phyloP scores from a whole-genome alignment of 2,329 filamentous ascomycete genomes.

The Paracoccidioides lutzii region DNA sequence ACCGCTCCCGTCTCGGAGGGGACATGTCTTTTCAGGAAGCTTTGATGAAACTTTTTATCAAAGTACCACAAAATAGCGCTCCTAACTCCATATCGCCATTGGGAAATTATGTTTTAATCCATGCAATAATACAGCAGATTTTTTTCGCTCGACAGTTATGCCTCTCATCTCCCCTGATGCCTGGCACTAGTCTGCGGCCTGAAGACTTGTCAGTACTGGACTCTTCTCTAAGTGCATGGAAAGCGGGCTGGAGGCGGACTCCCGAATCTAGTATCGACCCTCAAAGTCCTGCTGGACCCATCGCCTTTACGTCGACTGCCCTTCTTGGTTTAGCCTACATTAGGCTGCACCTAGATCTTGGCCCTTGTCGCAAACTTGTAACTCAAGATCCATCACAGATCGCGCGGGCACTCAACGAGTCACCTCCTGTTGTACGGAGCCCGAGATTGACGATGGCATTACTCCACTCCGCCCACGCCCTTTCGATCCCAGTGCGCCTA shows the following conservation, averaged over 20 bases:
- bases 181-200: constrained; percentile 29
- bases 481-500: constrained; percentile 42
- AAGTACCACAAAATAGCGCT: constrained; percentile 23
- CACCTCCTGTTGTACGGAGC: constrained; percentile 31
- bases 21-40: constrained; percentile 32
- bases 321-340: constrained; percentile 37
- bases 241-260: constrained; percentile 40
- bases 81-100: constrained; percentile 34
- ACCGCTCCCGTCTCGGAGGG: constrained; percentile 22
- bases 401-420: constrained; percentile 33
- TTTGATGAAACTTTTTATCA: constrained; percentile 33
- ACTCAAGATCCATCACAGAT: constrained; percentile 36
- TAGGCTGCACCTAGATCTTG: constrained; percentile 35
- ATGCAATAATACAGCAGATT: constrained; percentile 43
- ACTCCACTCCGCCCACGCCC: constrained; percentile 41
- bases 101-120: constrained; percentile 43
- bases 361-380: constrained; percentile 35
- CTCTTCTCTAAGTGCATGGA: constrained; percentile 38
- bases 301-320: constrained; percentile 41
- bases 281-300: constrained; percentile 39
- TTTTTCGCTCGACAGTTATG: constrained; percentile 39
- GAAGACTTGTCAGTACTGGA: constrained; percentile 36
- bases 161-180: constrained; percentile 31
- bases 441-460: constrained; percentile 38
- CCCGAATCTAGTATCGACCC: constrained; percentile 43